Base-by-base conservation (phyloP, 805 yeast genomes). In the Saturnispora quitensis region DNA sequence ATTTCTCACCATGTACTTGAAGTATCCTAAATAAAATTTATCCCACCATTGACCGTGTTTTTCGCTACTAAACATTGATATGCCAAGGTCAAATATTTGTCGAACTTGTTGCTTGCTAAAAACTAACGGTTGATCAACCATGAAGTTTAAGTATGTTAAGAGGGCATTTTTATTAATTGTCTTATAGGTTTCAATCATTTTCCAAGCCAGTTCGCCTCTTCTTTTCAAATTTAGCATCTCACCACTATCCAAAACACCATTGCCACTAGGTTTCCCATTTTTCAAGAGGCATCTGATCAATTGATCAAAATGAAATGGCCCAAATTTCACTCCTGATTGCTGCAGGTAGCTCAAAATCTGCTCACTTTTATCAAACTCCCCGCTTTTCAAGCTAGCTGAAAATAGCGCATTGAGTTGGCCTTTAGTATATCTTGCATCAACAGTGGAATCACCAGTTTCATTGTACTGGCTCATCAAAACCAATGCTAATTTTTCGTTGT, bases 381-480 rank as follows among this genome's bases (percentile, higher is more conserved):
- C 58, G 45, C 58, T 50, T 31, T 54, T 54, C 45, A 69, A 54
- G 17, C 63, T 57, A 9, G 66, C 53, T 6, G 64, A 50, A 25
- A 69, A 52, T 40, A 69, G 52, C 3, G 72, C 63, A 28, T 62
- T 54, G 15, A 68, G 45, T 53, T 67, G 70, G 8, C 56, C 62
- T 8, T 57, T 58, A 7, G 69, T 60, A 48, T 57, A 60, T 33
- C 61, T 53, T 3, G 64, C 58, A 3, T 53, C 22, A 38, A 38
- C 46, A 25, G 58, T 45, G 3, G 62, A 64, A 15, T 58, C 49
- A 17, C 62, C 59, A 0, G 38, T 45, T 51, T 60, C 63, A 46
- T 51, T 56, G 48, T 58, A 66, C 45, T 59, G 68, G 33, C 45
- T 55, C 57, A 56, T 54, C 15, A 68, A 52, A 18, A 68, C 50